phyloP scores from a whole-genome alignment of 495 filamentous ascomycete species.

The Coniosporium apollinis region DNA sequence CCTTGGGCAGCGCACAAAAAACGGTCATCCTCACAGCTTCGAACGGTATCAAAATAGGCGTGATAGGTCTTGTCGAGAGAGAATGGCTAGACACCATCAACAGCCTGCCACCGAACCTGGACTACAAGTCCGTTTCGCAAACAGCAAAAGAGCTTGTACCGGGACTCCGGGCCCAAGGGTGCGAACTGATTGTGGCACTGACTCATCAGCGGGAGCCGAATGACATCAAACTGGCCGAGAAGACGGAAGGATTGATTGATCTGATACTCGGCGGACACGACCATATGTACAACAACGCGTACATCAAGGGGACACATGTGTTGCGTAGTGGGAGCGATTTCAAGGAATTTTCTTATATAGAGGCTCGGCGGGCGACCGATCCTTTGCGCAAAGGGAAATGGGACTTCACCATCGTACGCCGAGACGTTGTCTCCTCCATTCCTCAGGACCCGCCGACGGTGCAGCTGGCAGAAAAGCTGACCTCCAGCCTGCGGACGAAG shows the following conservation, averaged over 20 bases:
- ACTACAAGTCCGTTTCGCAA: constrained; percentile 58
- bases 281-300: constrained; percentile 63
- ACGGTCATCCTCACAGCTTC: constrained; percentile 56
- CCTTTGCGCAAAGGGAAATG: constrained; percentile 31
- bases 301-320: constrained; percentile 63
- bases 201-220: constrained; percentile 77
- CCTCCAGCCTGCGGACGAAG: constrained; percentile 50
- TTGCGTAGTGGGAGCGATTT: constrained; percentile 78
- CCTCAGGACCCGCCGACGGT: constrained; percentile 40
- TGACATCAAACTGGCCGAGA: constrained; percentile 55
- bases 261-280: constrained; percentile 81
- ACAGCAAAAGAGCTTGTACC: constrained; percentile 58
- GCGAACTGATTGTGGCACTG: constrained; percentile 63
- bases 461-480: constrained; percentile 46
- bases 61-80: constrained; percentile 68
- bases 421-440: constrained; percentile 52
- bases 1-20: constrained; percentile 53
- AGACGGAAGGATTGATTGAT: constrained; percentile 53
- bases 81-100: constrained; percentile 81
- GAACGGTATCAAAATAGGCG: constrained; percentile 70
- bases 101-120: constrained; percentile 57
- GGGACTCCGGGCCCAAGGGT: constrained; percentile 51
- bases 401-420: constrained; percentile 61
- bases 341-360: constrained; percentile 77
- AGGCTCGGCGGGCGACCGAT: constrained; percentile 38